A percentile compares a stretch with the other conserved stretches of the same genome.
Conservation (phyloP, 2,329 filamentous ascomycete species). For the Colletotrichum godetiae region DNA sequence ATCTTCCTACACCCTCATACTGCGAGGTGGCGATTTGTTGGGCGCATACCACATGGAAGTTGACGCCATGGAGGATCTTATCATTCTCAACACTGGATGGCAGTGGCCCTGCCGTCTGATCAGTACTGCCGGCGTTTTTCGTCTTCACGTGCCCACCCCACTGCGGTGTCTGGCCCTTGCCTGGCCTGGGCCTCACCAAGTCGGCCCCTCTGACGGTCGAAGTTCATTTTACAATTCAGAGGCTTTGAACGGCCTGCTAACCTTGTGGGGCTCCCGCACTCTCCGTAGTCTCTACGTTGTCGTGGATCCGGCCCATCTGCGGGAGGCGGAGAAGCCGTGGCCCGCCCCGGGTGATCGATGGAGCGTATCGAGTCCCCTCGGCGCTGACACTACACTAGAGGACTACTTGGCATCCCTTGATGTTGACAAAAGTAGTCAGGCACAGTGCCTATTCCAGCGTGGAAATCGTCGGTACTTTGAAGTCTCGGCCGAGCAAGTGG, state of each 20-base stretch:
- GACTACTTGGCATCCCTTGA: background rate
- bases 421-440: background rate
- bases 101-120: conserved; percentile 16
- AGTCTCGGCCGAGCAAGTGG: conserved; percentile 4
- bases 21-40: background rate
- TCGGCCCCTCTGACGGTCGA: background rate
- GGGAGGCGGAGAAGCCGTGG: conserved; percentile 3
- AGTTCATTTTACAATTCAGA: conserved; percentile 1
- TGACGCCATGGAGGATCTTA: background rate
- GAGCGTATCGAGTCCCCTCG: background rate
- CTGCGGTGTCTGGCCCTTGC: conserved; percentile 3
- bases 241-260: conserved; percentile 1
- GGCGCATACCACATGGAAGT: background rate
- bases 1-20: background rate
- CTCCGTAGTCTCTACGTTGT: background rate
- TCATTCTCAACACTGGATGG: conserved; percentile 3
- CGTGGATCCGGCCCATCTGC: conserved; percentile 10
- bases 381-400: background rate
- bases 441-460: background rate
- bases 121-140: conserved; percentile 6
- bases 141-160: conserved; percentile 1
- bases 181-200: background rate
- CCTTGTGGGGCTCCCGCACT: background rate
- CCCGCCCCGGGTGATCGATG: background rate
- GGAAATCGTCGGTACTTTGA: background rate